These are phyloP conservation scores for Cladophialophora carrionii DNA, from an alignment of 2,329 filamentous ascomycete genomes.

Conservation along the genomic window DNA sequence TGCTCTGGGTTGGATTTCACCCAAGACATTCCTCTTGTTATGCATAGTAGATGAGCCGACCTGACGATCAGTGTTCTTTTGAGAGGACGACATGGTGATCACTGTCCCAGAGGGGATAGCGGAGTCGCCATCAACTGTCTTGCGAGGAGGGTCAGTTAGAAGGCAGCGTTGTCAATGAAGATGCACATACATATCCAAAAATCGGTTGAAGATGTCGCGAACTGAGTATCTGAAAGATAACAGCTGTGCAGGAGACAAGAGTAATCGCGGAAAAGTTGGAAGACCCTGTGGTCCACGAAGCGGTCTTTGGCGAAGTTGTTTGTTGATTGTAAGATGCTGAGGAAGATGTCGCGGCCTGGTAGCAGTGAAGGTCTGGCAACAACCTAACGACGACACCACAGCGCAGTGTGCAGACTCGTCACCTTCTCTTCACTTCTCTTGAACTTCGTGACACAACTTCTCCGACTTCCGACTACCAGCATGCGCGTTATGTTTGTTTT, in stretches of 20 bases:
- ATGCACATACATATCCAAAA: slow-evolving; percentile 7
- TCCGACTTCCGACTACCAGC: not conserved
- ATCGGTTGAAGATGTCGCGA: not conserved
- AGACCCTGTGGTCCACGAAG: not conserved
- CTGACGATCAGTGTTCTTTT: slow-evolving; percentile 13
- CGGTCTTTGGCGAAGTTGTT: not conserved
- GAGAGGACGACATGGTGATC: slow-evolving; percentile 25
- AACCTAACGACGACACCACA: not conserved
- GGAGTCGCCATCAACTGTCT: slow-evolving; percentile 14
- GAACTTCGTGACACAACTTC: not conserved
- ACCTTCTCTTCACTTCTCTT: slow-evolving; percentile 1
- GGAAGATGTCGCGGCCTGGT: not conserved
- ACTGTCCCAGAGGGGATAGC: not conserved
- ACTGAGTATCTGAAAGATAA: not conserved
- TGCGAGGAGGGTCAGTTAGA: not conserved
- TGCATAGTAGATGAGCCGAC: slow-evolving; percentile 6
- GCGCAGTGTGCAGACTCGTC: not conserved
- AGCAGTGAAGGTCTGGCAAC: not conserved
- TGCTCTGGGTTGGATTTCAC: slow-evolving; percentile 35
- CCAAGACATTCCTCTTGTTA: slow-evolving; percentile 31
- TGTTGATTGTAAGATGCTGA: not conserved
- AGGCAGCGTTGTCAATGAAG: not conserved
- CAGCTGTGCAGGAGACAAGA: not conserved
- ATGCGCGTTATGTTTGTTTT: slow-evolving; percentile 26
- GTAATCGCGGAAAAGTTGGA: not conserved